A percentile compares a stretch with the other conserved stretches of the same genome.
phyloP scores from a whole-genome alignment of 129 eudicot species.

The Kitagawia praeruptora region DNA sequence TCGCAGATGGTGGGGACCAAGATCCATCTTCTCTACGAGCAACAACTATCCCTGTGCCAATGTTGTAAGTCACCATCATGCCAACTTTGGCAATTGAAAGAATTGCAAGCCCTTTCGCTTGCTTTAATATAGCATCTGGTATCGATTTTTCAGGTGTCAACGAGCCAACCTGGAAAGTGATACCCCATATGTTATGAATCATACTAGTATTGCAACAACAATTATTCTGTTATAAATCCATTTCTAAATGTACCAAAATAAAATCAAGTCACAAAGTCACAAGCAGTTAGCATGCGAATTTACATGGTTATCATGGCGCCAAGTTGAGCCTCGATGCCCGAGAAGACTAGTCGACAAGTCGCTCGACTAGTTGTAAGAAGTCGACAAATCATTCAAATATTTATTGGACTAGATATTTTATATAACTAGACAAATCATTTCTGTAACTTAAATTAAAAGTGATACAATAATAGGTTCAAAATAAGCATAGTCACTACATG shows the following conservation, averaged over 20 bases:
- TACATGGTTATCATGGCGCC: no score
- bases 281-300: no score
- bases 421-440: no score
- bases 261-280: neutral
- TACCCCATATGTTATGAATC: neutral
- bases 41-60: constrained; percentile 17
- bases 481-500: no score
- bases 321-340: no score
- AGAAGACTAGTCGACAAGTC: no score
- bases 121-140: constrained; percentile 23
- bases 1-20: constrained; percentile 61
- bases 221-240: neutral
- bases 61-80: constrained; percentile 19
- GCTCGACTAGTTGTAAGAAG: no score
- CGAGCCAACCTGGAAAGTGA: constrained; percentile 1
- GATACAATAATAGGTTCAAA: no score
- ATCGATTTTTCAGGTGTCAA: constrained; percentile 16
- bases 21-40: constrained; percentile 19
- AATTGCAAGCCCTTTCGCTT: constrained; percentile 25
- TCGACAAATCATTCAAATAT: no score
- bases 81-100: constrained; percentile 25
- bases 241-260: neutral
- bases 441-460: no score
- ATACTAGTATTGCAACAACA: neutral
- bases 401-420: no score